These are phyloP conservation scores for Trichoderma atrobrunneum DNA, from an alignment of 2,329 filamentous ascomycete genomes.

Conservation along the genomic window DNA sequence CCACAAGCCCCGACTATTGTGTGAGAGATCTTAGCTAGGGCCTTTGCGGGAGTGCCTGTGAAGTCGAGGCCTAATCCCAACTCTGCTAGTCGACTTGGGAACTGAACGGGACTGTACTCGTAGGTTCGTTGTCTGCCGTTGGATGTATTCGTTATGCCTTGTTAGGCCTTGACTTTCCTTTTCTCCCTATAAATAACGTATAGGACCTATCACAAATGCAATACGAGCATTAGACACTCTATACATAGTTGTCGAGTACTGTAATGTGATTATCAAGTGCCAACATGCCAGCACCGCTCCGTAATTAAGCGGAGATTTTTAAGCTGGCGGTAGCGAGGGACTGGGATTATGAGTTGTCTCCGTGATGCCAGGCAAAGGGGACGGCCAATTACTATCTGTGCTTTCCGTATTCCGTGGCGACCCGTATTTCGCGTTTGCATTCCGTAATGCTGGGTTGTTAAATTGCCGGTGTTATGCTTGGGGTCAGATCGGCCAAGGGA, in stretches of 20 bases:
- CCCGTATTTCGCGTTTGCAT: background rate
- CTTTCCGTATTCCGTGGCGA: background rate
- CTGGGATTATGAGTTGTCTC: constrained; percentile 3
- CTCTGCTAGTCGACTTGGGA: background rate
- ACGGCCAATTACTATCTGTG: background rate
- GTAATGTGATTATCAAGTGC: background rate
- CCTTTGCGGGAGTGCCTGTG: background rate
- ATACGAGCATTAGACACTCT: background rate
- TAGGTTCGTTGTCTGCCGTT: background rate
- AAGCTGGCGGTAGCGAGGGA: constrained; percentile 9
- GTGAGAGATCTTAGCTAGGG: background rate
- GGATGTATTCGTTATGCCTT: background rate
- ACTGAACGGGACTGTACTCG: background rate
- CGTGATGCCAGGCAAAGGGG: constrained; percentile 1
- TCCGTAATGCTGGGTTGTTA: background rate
- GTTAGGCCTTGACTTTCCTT: background rate
- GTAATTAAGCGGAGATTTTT: constrained; percentile 7
- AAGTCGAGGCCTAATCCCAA: background rate
- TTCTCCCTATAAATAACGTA: background rate
- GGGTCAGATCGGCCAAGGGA: background rate
- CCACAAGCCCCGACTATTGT: background rate
- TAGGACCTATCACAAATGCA: background rate
- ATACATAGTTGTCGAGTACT: background rate
- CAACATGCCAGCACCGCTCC: background rate
- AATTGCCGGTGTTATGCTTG: constrained; percentile 2